These are phyloP conservation scores for Orbilia oligospora DNA, from an alignment of 2,329 filamentous ascomycete genomes.

Conservation along the genomic window DNA sequence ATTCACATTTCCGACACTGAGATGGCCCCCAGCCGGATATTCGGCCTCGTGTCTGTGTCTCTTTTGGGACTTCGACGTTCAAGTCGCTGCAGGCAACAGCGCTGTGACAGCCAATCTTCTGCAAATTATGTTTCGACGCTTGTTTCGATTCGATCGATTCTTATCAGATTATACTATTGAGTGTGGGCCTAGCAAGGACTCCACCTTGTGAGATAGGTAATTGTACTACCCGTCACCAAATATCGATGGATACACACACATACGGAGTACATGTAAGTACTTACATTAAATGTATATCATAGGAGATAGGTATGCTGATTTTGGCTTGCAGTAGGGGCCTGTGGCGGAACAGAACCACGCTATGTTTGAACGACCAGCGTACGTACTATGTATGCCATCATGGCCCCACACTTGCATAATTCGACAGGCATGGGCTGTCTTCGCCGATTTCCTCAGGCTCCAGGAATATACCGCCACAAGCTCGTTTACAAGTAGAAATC, in stretches of 20 bases:
- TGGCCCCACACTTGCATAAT: constrained; percentile 43
- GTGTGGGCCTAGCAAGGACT: constrained; percentile 21
- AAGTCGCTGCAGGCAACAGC: constrained; percentile 40
- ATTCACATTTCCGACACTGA: constrained; percentile 38
- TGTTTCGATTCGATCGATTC: constrained; percentile 55
- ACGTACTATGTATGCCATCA: constrained; percentile 7
- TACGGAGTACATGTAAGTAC: too few relatives aligned
- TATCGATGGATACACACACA: neutral
- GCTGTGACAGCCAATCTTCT: constrained; percentile 37
- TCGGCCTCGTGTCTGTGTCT: constrained; percentile 36
- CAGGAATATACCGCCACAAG: constrained; percentile 29
- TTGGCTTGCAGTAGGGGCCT: neutral
- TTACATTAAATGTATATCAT: too few relatives aligned
- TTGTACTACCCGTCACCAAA: neutral
- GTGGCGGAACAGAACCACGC: constrained; percentile 1
- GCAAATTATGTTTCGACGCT: constrained; percentile 34
- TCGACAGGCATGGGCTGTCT: constrained; percentile 38
- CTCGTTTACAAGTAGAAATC: constrained; percentile 9
- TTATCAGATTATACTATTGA: constrained; percentile 38
- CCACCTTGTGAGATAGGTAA: neutral
- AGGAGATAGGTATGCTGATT: neutral
- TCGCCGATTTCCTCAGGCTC: constrained; percentile 52
- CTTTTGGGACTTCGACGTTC: constrained; percentile 30
- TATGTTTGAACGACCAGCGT: neutral
- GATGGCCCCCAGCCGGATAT: constrained; percentile 17